These are phyloP conservation scores for Leucaena leucocephala DNA, from an alignment of 306 rosid genomes.

Conservation along the genomic window DNA sequence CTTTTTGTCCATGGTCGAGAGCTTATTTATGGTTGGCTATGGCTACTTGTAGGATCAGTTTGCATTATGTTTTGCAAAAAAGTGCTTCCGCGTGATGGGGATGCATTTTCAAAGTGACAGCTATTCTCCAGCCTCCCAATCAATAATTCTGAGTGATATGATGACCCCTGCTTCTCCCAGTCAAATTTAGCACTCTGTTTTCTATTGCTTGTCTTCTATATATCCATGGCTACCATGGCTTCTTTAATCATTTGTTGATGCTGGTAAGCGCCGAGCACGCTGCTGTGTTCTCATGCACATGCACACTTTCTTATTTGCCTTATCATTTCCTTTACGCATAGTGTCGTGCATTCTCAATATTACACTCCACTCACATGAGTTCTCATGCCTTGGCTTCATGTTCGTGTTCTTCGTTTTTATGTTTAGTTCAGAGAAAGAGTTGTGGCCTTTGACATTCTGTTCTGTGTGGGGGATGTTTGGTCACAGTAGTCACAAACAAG, in stretches of 20 bases:
- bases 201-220: slow-evolving; percentile 6
- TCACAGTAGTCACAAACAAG: not conserved
- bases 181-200: slow-evolving; percentile 28
- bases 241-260: not conserved
- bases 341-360: not conserved
- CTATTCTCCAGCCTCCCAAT: slow-evolving; percentile 13
- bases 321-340: not conserved
- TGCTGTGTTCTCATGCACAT: slow-evolving; percentile 21
- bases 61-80: slow-evolving; percentile 25
- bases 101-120: slow-evolving; percentile 42
- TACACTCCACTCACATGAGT: not conserved
- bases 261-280: slow-evolving; percentile 10
- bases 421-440: not conserved
- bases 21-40: not conserved
- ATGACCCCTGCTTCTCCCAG: slow-evolving; percentile 23
- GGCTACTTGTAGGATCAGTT: slow-evolving; percentile 20
- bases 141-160: slow-evolving; percentile 26
- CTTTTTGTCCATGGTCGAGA: not conserved
- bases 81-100: slow-evolving; percentile 6
- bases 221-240: not conserved
- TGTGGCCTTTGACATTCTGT: not conserved
- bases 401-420: not conserved
- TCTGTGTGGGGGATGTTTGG: not conserved
- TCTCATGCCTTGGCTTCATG: not conserved
- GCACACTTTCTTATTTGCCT: slow-evolving; percentile 13